Conservation (phyloP, 805 yeast species). For the Ogataea trehaloabstinens region DNA sequence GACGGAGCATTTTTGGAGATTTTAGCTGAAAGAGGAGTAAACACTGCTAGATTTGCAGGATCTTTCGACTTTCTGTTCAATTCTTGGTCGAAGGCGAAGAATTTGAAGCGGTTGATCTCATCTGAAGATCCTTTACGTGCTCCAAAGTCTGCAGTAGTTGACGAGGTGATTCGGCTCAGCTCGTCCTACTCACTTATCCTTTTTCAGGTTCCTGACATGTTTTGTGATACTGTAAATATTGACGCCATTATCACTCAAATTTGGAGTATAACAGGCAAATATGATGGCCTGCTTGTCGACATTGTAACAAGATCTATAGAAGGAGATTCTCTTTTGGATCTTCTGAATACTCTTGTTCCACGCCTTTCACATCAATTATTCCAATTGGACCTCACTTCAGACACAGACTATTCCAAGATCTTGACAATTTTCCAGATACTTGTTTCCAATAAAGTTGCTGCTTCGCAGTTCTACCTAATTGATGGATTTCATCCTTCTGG, state of each 20-base stretch:
- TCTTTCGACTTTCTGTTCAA: constrained; percentile 48
- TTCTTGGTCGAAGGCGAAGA: constrained; percentile 42
- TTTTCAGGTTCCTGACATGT: constrained; percentile 69
- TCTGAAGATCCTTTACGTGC: constrained; percentile 38
- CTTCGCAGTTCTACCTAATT: constrained; percentile 55
- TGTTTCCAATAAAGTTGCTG: constrained; percentile 58
- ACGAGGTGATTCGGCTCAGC: constrained; percentile 47
- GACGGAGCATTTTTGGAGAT: constrained; percentile 57
- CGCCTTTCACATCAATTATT: constrained; percentile 37
- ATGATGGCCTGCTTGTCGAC: constrained; percentile 50
- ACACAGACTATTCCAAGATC: constrained; percentile 48
- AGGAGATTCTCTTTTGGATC: constrained; percentile 63
- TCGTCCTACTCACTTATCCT: constrained; percentile 66
- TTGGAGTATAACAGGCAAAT: constrained; percentile 23
- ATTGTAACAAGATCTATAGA: constrained; percentile 58
- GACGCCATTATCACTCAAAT: constrained; percentile 27
- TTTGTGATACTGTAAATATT: constrained; percentile 38
- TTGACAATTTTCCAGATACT: constrained; percentile 57
- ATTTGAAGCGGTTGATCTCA: constrained; percentile 41
- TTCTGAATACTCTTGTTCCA: constrained; percentile 54
- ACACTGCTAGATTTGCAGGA: constrained; percentile 20
- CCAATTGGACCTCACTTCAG: constrained; percentile 43
- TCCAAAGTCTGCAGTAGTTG: constrained; percentile 39
- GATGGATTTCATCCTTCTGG: constrained; percentile 51
- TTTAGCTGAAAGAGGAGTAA: constrained; percentile 52